phyloP scores from a whole-genome alignment of 2,329 filamentous ascomycete species.

The Domatiomyces globalis region DNA sequence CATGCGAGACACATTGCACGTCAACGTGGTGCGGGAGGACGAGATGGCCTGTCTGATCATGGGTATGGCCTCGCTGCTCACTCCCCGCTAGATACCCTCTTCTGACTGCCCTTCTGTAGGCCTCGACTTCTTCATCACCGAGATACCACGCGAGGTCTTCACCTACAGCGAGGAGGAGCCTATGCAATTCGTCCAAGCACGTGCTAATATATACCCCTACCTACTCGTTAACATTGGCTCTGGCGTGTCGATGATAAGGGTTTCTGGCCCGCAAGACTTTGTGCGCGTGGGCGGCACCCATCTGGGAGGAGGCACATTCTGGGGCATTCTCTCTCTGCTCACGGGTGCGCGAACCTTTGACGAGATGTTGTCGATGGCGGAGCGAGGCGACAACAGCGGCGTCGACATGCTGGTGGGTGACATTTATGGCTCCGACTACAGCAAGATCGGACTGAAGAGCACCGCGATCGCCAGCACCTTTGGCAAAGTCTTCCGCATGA shows the following conservation, averaged over 20 bases:
- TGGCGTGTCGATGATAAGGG: conserved; percentile 93
- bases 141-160: conserved; percentile 93
- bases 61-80: conserved; percentile 37
- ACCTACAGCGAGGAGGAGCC: conserved; percentile 80
- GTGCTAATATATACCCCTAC: conserved; percentile 83
- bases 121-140: conserved; percentile 96
- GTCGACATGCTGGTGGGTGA: conserved; percentile 97
- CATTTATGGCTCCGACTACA: conserved; percentile 89
- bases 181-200: conserved; percentile 71
- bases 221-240: conserved; percentile 96
- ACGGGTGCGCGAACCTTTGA: conserved; percentile 95
- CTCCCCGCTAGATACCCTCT: conserved; percentile 1
- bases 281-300: conserved; percentile 90
- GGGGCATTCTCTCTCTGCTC: conserved; percentile 80
- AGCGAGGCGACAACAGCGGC: conserved; percentile 75
- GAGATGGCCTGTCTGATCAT: conserved; percentile 99
- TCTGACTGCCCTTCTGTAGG: conserved; percentile 36
- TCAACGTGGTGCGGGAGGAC: conserved; percentile 82
- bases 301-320: conserved; percentile 90
- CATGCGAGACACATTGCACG: conserved; percentile 60
- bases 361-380: conserved; percentile 88
- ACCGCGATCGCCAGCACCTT: conserved; percentile 93
- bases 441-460: conserved; percentile 86
- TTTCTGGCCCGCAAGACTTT: conserved; percentile 73
- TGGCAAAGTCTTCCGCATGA: conserved; percentile 91